phyloP scores from a whole-genome alignment of 495 filamentous ascomycete genomes.

The Penicillium samsonianum region DNA sequence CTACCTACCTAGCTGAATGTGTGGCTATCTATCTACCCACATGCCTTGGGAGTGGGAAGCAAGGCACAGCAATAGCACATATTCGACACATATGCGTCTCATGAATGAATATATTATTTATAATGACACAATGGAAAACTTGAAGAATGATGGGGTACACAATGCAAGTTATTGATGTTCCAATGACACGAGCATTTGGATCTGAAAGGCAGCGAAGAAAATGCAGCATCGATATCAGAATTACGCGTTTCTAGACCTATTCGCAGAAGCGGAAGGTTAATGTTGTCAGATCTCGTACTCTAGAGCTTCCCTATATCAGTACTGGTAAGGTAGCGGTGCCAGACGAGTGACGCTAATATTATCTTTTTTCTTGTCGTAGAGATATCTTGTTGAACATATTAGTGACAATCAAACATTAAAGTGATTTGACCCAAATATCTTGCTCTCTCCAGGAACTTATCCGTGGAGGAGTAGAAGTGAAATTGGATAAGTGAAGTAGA shows the following conservation, averaged over 20 bases:
- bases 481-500: neutral
- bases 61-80: too few relatives aligned
- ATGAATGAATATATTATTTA: neutral
- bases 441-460: neutral
- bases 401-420: neutral
- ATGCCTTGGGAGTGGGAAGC: too few relatives aligned
- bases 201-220: neutral
- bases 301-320: neutral
- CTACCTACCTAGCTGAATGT: too few relatives aligned
- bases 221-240: neutral
- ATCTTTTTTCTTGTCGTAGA: neutral
- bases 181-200: neutral
- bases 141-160: neutral
- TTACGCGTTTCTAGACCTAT: neutral
- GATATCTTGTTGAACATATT: neutral
- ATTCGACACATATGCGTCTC: too few relatives aligned
- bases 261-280: neutral
- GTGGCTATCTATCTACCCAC: too few relatives aligned
- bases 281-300: neutral
- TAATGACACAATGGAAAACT: neutral
- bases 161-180: neutral
- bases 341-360: neutral
- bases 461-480: neutral
- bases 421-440: neutral
- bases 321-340: neutral